Evolutionary conservation across 192 early-diverging fungal species (phyloP).

Genomic region (Chytriomyces confervae): DNA sequence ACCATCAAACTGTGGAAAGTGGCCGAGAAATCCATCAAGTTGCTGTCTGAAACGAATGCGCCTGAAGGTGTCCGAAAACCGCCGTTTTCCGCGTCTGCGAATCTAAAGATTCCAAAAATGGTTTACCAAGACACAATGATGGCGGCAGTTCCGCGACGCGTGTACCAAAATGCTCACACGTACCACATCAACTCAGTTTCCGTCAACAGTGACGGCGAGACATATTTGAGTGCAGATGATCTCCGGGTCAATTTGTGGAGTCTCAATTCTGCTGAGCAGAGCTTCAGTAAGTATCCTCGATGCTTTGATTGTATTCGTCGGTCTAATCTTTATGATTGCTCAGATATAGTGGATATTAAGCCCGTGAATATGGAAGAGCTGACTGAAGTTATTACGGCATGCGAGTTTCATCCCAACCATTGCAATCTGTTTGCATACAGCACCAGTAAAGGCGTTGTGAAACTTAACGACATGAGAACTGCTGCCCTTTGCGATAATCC

Average conservation of each 20-base stretch:
- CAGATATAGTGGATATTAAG: conserved; percentile 99
- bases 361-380: conserved; percentile 99
- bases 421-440: conserved; percentile 99
- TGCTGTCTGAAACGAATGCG: conserved; percentile 91
- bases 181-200: conserved; percentile 99
- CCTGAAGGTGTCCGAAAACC: conserved; percentile 59
- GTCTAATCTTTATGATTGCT: not conserved
- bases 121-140: conserved; percentile 96
- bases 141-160: conserved; percentile 91
- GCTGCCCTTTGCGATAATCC: conserved; percentile 94
- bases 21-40: conserved; percentile 95
- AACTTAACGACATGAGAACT: conserved; percentile 94
- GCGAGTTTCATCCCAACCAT: conserved; percentile 94
- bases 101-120: conserved; percentile 82
- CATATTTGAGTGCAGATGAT: conserved; percentile 97
- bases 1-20: conserved; percentile 99
- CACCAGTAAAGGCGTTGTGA: conserved; percentile 97
- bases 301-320: conserved; percentile 1
- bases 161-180: conserved; percentile 97
- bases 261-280: conserved; percentile 94
- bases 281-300: conserved; percentile 72
- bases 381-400: conserved; percentile 98
- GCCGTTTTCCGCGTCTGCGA: conserved; percentile 47
- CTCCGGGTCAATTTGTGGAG: conserved; percentile 99
- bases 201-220: conserved; percentile 97